These are phyloP conservation scores for Scheffersomyces cryptocercus DNA, from an alignment of 1,139 yeast species.

Conservation along the genomic window DNA sequence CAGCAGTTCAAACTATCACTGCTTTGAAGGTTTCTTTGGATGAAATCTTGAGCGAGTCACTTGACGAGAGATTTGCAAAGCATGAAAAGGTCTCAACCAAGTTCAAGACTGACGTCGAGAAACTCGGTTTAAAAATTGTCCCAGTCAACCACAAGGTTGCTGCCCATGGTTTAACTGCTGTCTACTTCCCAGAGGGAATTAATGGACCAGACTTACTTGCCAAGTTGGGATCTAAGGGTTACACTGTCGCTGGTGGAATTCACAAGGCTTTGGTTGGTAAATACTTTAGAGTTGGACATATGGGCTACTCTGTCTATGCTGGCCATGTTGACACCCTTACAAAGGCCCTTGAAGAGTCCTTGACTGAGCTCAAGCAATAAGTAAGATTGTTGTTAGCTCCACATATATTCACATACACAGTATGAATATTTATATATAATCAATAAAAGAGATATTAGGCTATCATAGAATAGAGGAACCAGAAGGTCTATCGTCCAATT, in stretches of 20 bases:
- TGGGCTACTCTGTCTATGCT: conserved; percentile 64
- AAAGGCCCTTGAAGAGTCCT: conserved; percentile 38
- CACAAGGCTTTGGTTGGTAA: conserved; percentile 78
- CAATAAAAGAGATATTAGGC: too few species aligned
- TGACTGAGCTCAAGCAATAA: conserved; percentile 24
- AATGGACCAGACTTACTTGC: conserved; percentile 64
- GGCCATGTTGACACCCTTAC: conserved; percentile 43
- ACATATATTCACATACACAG: too few species aligned
- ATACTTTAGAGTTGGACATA: conserved; percentile 93
- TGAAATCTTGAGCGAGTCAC: conserved; percentile 62
- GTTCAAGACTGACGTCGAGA: conserved; percentile 60
- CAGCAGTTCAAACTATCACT: conserved; percentile 83
- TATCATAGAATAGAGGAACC: too few species aligned
- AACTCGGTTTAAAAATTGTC: conserved; percentile 68
- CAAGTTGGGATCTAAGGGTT: conserved; percentile 62
- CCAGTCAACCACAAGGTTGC: conserved; percentile 62
- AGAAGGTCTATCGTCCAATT: too few species aligned
- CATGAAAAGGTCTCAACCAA: conserved; percentile 64
- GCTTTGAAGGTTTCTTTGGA: conserved; percentile 78
- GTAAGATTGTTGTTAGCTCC: too few species aligned
- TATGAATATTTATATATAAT: too few species aligned
- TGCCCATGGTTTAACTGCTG: conserved; percentile 88
- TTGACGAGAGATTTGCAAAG: conserved; percentile 62
- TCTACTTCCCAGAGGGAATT: conserved; percentile 77
- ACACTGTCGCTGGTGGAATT: conserved; percentile 88